Conservation (phyloP, 2,329 filamentous ascomycete species). For the Thermoascus crustaceus region DNA sequence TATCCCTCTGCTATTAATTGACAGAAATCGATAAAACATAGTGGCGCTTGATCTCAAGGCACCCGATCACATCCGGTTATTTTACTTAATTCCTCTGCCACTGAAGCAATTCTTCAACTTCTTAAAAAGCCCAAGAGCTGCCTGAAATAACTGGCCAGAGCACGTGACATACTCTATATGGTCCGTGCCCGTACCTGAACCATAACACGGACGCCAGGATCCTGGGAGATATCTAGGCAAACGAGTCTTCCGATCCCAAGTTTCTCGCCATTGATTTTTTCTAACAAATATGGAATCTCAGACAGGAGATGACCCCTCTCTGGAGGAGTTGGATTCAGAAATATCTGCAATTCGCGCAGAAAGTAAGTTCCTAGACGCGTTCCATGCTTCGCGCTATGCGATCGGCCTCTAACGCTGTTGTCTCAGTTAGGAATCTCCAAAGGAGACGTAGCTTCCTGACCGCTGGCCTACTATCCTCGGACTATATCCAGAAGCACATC, state of each 20-base stretch:
- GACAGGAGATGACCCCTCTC: conserved; percentile 4
- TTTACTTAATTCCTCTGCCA: no score
- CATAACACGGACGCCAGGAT: no score
- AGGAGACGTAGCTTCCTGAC: conserved; percentile 31
- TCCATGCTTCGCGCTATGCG: neutral
- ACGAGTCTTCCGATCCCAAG: no score
- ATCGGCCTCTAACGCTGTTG: conserved; percentile 11
- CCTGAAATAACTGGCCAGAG: no score
- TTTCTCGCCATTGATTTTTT: neutral
- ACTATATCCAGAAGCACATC: conserved; percentile 26
- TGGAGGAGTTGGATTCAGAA: conserved; percentile 30
- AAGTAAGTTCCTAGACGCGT: conserved; percentile 28
- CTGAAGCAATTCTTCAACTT: no score
- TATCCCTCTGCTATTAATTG: no score
- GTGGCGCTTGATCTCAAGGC: no score
- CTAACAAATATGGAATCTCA: conserved; percentile 5
- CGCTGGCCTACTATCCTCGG: conserved; percentile 35
- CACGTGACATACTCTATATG: neutral
- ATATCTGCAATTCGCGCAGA: conserved; percentile 34
- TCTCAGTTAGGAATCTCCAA: conserved; percentile 31
- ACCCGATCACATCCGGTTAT: no score
- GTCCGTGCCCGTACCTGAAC: neutral
- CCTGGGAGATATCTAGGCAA: no score
- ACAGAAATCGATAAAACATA: no score
- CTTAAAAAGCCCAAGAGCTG: no score